Evolutionary conservation across 495 filamentous ascomycete genomes (phyloP).

Genomic region (Penicillium verhagenii): DNA sequence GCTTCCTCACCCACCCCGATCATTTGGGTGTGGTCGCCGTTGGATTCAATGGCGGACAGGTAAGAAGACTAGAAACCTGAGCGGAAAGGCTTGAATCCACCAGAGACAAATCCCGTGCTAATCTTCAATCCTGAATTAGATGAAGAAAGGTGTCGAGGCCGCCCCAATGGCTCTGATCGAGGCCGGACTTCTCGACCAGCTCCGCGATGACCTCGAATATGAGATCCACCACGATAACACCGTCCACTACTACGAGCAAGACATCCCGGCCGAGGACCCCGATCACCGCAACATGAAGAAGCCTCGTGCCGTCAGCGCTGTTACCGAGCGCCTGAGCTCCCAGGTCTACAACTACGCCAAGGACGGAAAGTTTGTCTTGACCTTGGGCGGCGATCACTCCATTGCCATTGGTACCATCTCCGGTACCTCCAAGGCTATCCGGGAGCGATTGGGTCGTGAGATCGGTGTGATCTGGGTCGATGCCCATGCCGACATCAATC

Average conservation of each 20-base stretch:
- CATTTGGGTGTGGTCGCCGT: constrained; percentile 92
- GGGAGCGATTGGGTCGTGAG: constrained; percentile 76
- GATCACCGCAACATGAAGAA: constrained; percentile 90
- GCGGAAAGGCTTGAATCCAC: background rate
- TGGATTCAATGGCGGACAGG: constrained; percentile 96
- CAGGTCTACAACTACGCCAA: constrained; percentile 88
- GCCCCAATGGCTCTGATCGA: constrained; percentile 90
- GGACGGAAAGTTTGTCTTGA: constrained; percentile 84
- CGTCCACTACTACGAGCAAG: constrained; percentile 78
- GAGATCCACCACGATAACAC: constrained; percentile 78
- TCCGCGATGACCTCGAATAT: constrained; percentile 83
- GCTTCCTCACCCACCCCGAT: constrained; percentile 74
- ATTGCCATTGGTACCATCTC: constrained; percentile 93
- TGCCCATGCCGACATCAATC: constrained; percentile 97
- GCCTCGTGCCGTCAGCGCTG: constrained; percentile 81
- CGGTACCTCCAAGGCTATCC: constrained; percentile 79
- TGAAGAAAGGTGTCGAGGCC: constrained; percentile 89
- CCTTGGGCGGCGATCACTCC: constrained; percentile 92
- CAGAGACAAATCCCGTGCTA: constrained; percentile 3
- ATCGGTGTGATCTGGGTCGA: constrained; percentile 98
- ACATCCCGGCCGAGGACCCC: constrained; percentile 66
- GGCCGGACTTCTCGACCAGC: constrained; percentile 79
- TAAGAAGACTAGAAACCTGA: constrained; percentile 35
- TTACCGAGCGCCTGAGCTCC: constrained; percentile 73
- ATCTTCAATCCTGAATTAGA: constrained; percentile 44